Percentiles rank a stretch among this genome's conserved stretches.
Conservation (phyloP, 306 rosid genomes). For the Pyrus pyrifolia region DNA sequence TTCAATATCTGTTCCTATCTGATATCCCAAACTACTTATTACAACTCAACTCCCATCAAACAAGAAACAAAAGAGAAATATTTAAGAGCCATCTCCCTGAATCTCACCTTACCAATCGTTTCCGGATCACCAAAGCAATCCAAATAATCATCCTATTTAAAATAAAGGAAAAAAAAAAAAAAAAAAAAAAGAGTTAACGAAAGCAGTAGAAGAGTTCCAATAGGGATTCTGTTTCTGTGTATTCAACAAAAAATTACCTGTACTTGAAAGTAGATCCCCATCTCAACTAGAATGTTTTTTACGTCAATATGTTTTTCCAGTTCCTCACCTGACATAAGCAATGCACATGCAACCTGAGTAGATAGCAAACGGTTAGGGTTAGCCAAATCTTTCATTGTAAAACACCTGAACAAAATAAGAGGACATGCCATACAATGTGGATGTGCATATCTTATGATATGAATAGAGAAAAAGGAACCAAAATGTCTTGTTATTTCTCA, state of each 20-base stretch:
- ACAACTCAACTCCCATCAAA: slow-evolving; percentile 7
- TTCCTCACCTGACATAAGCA: slow-evolving; percentile 31
- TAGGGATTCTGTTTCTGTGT: not conserved
- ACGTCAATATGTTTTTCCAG: slow-evolving; percentile 30
- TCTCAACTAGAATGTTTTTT: slow-evolving; percentile 29
- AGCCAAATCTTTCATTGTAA: slow-evolving; percentile 9
- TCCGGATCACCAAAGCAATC: slow-evolving; percentile 79
- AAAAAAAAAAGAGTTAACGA: not conserved
- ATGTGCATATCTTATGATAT: not conserved
- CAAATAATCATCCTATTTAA: slow-evolving; percentile 76
- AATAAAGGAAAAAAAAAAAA: not conserved
- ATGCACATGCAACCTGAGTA: slow-evolving; percentile 39
- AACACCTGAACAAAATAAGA: not conserved
- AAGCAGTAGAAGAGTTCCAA: not conserved
- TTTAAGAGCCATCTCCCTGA: slow-evolving; percentile 3
- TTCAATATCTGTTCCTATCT: slow-evolving; percentile 94
- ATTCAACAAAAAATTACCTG: slow-evolving; percentile 16
- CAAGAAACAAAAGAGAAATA: not conserved
- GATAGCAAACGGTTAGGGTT: not conserved
- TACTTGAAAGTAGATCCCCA: slow-evolving; percentile 43
- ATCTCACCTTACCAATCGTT: slow-evolving; percentile 69
- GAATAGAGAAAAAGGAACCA: not conserved
- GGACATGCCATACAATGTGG: not conserved
- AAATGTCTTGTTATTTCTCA: not conserved
- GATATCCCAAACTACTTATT: slow-evolving; percentile 23